Percentiles rank a stretch among this genome's conserved stretches.
phyloP scores from a whole-genome alignment of 495 filamentous ascomycete genomes.

The Penicillium paradoxum region DNA sequence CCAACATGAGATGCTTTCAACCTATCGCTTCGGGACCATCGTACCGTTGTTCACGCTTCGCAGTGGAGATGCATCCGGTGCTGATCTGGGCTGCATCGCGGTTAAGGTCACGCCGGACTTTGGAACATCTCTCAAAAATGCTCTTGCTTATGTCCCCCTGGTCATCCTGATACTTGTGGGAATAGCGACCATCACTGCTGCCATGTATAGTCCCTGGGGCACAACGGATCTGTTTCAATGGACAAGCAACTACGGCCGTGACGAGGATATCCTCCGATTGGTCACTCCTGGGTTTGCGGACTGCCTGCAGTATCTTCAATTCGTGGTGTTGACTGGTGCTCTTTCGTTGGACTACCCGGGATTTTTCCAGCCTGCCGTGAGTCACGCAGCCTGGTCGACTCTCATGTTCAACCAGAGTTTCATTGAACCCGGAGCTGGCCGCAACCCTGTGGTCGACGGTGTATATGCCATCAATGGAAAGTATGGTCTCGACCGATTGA shows the following conservation, averaged over 20 bases:
- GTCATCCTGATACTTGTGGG: constrained; percentile 75
- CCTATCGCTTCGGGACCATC: constrained; percentile 81
- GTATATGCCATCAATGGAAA: constrained; percentile 67
- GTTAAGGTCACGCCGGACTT: constrained; percentile 78
- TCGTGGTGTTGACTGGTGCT: constrained; percentile 79
- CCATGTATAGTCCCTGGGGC: constrained; percentile 90
- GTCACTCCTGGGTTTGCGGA: constrained; percentile 97
- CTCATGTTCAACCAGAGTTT: constrained; percentile 95
- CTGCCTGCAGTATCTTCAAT: constrained; percentile 96
- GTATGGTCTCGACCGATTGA: constrained; percentile 73
- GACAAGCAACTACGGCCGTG: constrained; percentile 93
- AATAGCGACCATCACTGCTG: constrained; percentile 73
- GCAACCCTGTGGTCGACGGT: constrained; percentile 68
- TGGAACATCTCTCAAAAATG: constrained; percentile 53
- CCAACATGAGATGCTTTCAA: constrained; percentile 68
- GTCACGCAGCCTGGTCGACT: constrained; percentile 77
- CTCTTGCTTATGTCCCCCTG: constrained; percentile 74
- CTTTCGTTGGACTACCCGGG: constrained; percentile 87
- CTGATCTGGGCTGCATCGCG: constrained; percentile 72
- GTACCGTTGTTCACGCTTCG: constrained; percentile 62
- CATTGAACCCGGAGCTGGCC: constrained; percentile 59
- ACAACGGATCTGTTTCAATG: constrained; percentile 83
- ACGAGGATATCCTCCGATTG: constrained; percentile 83
- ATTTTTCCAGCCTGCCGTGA: constrained; percentile 87
- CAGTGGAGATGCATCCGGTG: constrained; percentile 60